Evolutionary conservation across 1,284 basidiomycete genomes (phyloP), one percentile per base, ranked within the genome.

Genomic region (Ustilago crameri): DNA sequence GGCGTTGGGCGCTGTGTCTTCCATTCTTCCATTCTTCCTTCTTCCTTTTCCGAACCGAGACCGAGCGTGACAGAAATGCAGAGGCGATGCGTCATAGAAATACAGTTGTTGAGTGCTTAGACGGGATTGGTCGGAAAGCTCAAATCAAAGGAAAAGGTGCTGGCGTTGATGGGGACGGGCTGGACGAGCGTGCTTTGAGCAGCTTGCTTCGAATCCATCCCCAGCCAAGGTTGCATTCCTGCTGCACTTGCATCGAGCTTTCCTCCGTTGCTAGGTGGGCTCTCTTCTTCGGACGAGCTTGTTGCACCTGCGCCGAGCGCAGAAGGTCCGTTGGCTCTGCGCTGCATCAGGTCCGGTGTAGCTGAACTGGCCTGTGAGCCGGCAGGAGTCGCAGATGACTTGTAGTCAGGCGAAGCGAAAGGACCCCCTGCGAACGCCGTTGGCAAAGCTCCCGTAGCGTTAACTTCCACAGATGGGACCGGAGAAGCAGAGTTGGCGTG

Each of bases 251-350:
- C 10, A 10, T 50, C 48, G 23, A 52, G 5, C 24, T 46, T 60
- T 18, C 5, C 42, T 9, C 23, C 30, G 43, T 51, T 46, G 44
- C 27, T 20, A 7, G 60, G 53, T 3, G 62, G 62, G 5, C 57
- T 71, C 23, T 71, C 62, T 40, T 61, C 58, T 17, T 71, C 68
- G 3, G 68, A 65, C 38, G 68, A 71, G 22, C 52, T 38, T 15
- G 68, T 54, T 18, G 49, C 55, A n/a, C 53, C 46, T 7, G 46
- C 63, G 10, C 20, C 40, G 12, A 54, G 52, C 0, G 38, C 49
- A 17, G n/a, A 32, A 27, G 38, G 37, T 14, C 17, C 5, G 23
- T 27, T 0, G 49, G 5, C 3, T 53, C 32, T 9, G 46, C 42
- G n/a, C 34, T 51, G 50, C 8, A 61, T 34, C 20, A 61, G 40